Base-by-base conservation (phyloP, 768 basidiomycete genomes). In the Rhodotorula kratochvilovae region DNA sequence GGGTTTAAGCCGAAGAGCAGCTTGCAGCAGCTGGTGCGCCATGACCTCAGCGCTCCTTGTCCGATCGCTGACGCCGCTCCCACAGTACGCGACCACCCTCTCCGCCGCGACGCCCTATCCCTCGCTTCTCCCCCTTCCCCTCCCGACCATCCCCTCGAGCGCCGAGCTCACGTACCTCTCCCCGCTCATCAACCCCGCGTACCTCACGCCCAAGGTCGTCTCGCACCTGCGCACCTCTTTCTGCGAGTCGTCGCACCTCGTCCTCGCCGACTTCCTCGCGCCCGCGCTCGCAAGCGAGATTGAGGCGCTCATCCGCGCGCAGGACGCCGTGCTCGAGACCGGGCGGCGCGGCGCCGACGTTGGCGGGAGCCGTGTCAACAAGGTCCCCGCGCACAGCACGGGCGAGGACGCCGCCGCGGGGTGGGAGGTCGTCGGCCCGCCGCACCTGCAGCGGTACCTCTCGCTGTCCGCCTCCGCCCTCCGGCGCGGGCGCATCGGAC, bases 401-500 rank as follows among this genome's bases (percentile, higher is more conserved):
- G 93, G 92, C 23, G 77, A 81, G 3, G 56, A 68, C 23, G 81
- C 81, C 43, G 83, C 81, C 13, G 79, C 80, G 6, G 81, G 83
- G 8, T 98, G 93, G 92, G 76, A 79, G 23, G 76, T 90, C 78
- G 86, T 86, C 76, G 92, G 94, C 4, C 95, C 95, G 1, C 92
- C 95, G 39, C 92, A 94, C 80, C 92, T 94, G 80, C 91, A 91
- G 85, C 90, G 95, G 45, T 97, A 93, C 83, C 89, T 90, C 80
- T 84, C 85, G 6, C 87, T 94, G 36, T 80, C 60, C 6, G 23
- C 68, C 7, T 19, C 61, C 50, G 11, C 51, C n/a, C 17, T 63
- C 66, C 3, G 3, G 23, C 11, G 13, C 62, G 31, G 29, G 66
- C 3, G 35, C 5, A 11, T n/a, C 42, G 5, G 59, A 61, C 58